These are phyloP conservation scores for Trichophyton equinum DNA, from an alignment of 2,329 filamentous ascomycete genomes.

Conservation along the genomic window DNA sequence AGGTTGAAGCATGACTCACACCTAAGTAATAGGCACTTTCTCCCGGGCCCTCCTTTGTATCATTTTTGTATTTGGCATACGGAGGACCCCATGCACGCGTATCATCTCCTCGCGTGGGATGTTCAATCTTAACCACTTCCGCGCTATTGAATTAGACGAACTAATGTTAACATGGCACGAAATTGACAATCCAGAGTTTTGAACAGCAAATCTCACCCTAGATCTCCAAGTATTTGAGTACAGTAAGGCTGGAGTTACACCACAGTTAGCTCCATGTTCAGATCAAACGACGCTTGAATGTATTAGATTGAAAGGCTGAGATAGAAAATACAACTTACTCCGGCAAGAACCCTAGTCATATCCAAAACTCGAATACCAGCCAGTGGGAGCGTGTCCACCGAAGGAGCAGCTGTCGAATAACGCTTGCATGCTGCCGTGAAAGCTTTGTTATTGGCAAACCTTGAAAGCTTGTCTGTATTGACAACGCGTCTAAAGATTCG, in stretches of 20 bases:
- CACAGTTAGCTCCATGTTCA: constrained; percentile 3
- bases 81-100: constrained; percentile 94
- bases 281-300: not conserved
- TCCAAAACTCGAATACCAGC: constrained; percentile 82
- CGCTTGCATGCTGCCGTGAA: constrained; percentile 13
- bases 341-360: constrained; percentile 91
- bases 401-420: constrained; percentile 32
- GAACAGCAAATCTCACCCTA: constrained; percentile 50
- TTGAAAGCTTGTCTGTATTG: not conserved
- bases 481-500: not conserved
- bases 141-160: constrained; percentile 44
- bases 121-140: constrained; percentile 95
- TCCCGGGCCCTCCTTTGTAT: constrained; percentile 51
- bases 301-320: too few relatives aligned
- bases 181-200: not conserved
- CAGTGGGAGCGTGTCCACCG: constrained; percentile 51
- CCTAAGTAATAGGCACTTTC: constrained; percentile 92
- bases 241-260: constrained; percentile 64
- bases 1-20: constrained; percentile 38
- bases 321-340: constrained; percentile 47
- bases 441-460: not conserved
- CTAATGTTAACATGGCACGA: not conserved
- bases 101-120: constrained; percentile 81
- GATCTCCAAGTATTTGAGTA: constrained; percentile 88
- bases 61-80: constrained; percentile 64